Evolutionary conservation across 1,284 basidiomycete species (phyloP), one percentile per base, ranked within the genome.

Genomic region (Megacollybia platyphylla): DNA sequence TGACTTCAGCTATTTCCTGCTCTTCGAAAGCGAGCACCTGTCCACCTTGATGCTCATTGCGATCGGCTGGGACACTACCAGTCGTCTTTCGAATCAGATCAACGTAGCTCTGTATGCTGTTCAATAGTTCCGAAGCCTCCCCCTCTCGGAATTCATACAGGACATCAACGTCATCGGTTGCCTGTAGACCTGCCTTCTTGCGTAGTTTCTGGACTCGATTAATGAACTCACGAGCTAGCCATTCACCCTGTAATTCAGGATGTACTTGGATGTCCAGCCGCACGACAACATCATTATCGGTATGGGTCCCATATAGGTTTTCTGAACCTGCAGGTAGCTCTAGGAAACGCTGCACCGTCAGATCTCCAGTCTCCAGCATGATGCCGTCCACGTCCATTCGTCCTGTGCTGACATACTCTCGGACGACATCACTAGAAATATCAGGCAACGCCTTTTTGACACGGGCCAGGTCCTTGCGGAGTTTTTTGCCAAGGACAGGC

Each of bases 161-260:
- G 35, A 97, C 78, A 45, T 90, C 76, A 36, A 97, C 81, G 57
- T 96, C 90, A 59, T 99, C 96, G 8, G 91, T 93, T 20, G 92
- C 84, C 60, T 92, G 89, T 51, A 98, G 68, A 2, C 92, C 91
- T 1, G 91, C 92, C 61, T 92, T 90, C 68, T 99, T 99, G 51
- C 96, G 75, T 51, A 97, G 67, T 58, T 92, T 90, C 69, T 99
- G 96, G 40, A 98, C 85, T 42, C 94, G 85, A 56, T 96, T 96
- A 51, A 88, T 86, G 49, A 97, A 63, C 60, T 96, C 91, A 40
- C 96, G 76, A 37, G 90, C 83, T 31, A 93, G 72, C 64, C 90
- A 92, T 64, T 97, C 87, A 45, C 79, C 72, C 61, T 85, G 79
- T 44, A 98, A 74, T 52, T 96, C 91, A 1, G 86, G 75, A 53